phyloP scores from a whole-genome alignment of 2,329 filamentous ascomycete genomes.

The Botrytis byssoidea region DNA sequence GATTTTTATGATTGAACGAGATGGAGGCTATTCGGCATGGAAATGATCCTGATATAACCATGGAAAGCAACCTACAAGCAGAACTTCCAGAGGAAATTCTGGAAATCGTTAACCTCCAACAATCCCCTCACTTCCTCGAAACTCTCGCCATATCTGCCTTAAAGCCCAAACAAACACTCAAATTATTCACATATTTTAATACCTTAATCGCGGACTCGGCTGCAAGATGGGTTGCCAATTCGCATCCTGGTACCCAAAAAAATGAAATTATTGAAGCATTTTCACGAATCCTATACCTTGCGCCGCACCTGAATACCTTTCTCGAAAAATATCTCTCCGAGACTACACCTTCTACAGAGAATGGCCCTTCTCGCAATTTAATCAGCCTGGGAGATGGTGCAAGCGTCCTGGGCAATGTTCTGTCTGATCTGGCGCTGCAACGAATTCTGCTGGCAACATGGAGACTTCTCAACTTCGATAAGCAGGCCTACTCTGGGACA shows the following conservation, averaged over 20 bases:
- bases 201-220: slow-evolving; percentile 77
- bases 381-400: slow-evolving; percentile 31
- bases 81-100: slow-evolving; percentile 70
- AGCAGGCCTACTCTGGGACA: slow-evolving; percentile 61
- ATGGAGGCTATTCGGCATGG: slow-evolving; percentile 48
- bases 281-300: slow-evolving; percentile 76
- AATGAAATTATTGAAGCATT: slow-evolving; percentile 64
- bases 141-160: slow-evolving; percentile 69
- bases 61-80: slow-evolving; percentile 48
- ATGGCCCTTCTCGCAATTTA: slow-evolving; percentile 30
- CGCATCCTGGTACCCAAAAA: slow-evolving; percentile 24
- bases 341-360: slow-evolving; percentile 16
- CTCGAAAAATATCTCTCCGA: slow-evolving; percentile 51
- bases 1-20: slow-evolving; percentile 7
- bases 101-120: slow-evolving; percentile 61
- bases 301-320: slow-evolving; percentile 74
- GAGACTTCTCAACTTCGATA: slow-evolving; percentile 76
- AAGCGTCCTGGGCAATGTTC: slow-evolving; percentile 37
- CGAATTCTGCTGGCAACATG: slow-evolving; percentile 66
- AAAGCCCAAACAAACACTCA: slow-evolving; percentile 66
- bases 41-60: slow-evolving; percentile 50
- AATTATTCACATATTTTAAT: slow-evolving; percentile 72
- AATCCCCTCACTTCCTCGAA: slow-evolving; percentile 66
- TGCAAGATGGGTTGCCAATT: slow-evolving; percentile 68
- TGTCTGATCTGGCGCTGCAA: slow-evolving; percentile 43